Percentiles rank a stretch among this genome's conserved stretches.
phyloP scores from a whole-genome alignment of 2,329 filamentous ascomycete genomes.

The Grosmannia huntii region DNA sequence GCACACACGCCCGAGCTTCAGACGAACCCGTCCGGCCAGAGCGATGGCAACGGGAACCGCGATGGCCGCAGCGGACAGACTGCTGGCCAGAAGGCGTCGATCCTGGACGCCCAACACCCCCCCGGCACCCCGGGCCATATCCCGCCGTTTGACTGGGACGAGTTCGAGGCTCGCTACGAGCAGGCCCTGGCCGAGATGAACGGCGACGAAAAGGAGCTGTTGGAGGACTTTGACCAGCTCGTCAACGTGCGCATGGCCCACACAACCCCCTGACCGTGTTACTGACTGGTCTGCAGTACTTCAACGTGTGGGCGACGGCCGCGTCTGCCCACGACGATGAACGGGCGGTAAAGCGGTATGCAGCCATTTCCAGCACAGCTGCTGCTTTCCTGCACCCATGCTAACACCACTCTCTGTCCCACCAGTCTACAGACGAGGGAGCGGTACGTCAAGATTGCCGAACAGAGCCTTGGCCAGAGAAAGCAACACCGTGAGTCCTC shows the following conservation, averaged over 20 bases:
- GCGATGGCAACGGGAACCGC: conserved; percentile 9
- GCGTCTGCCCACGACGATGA: conserved; percentile 62
- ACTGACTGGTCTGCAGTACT: conserved; percentile 43
- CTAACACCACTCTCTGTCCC: not conserved
- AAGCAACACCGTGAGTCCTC: conserved; percentile 64
- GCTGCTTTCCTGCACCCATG: not conserved
- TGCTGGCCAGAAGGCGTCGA: not conserved
- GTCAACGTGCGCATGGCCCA: conserved; percentile 37
- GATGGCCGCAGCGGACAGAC: conserved; percentile 15
- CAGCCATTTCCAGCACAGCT: too few relatives aligned
- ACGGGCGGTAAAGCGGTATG: conserved; percentile 62
- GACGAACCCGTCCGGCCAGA: conserved; percentile 4
- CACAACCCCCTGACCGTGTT: not conserved
- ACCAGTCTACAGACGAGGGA: conserved; percentile 64
- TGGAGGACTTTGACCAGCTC: conserved; percentile 55
- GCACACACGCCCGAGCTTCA: conserved; percentile 26
- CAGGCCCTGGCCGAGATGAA: conserved; percentile 50
- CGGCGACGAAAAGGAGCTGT: conserved; percentile 49
- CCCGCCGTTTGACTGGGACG: conserved; percentile 58
- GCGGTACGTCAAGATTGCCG: conserved; percentile 61
- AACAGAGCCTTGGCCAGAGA: conserved; percentile 58
- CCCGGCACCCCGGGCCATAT: conserved; percentile 40
- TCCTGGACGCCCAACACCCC: conserved; percentile 20
- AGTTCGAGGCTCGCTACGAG: conserved; percentile 59
- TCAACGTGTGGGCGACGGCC: conserved; percentile 64